Conservation (phyloP, 495 filamentous ascomycete genomes). For the Apodospora peruviana region DNA sequence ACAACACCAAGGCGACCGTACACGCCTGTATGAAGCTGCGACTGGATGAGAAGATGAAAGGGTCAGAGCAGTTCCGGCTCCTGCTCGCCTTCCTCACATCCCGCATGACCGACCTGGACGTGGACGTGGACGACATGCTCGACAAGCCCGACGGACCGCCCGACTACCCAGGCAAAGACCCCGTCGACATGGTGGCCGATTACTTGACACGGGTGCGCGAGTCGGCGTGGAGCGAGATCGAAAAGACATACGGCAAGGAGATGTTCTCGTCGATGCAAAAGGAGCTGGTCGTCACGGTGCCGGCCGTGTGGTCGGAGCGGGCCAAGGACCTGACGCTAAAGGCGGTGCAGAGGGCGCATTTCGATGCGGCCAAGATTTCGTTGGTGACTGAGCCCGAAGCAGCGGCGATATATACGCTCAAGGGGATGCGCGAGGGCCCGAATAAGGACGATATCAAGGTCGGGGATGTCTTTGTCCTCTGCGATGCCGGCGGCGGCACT, state of each 20-base stretch:
- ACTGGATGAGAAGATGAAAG: constrained; percentile 8
- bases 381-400: constrained; percentile 38
- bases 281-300: constrained; percentile 3
- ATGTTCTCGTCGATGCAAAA: not conserved
- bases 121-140: not conserved
- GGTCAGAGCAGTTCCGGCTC: constrained; percentile 1
- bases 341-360: not conserved
- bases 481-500: constrained; percentile 43
- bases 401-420: constrained; percentile 42
- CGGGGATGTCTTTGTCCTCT: constrained; percentile 40
- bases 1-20: constrained; percentile 7
- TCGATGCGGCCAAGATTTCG: not conserved
- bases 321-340: constrained; percentile 7
- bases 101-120: not conserved
- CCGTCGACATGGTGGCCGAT: constrained; percentile 8
- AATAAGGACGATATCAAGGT: constrained; percentile 11
- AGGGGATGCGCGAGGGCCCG: constrained; percentile 19
- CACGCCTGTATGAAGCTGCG: constrained; percentile 12
- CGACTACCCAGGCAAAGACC: constrained; percentile 9
- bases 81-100: constrained; percentile 2
- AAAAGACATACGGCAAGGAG: not conserved
- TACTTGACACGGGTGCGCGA: constrained; percentile 1
- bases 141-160: constrained; percentile 5
- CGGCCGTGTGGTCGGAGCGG: constrained; percentile 5
- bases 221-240: not conserved